A percentile compares a stretch with the other conserved stretches of the same genome.
Conservation (phyloP, 768 basidiomycete species). For the Russula vinacea region DNA sequence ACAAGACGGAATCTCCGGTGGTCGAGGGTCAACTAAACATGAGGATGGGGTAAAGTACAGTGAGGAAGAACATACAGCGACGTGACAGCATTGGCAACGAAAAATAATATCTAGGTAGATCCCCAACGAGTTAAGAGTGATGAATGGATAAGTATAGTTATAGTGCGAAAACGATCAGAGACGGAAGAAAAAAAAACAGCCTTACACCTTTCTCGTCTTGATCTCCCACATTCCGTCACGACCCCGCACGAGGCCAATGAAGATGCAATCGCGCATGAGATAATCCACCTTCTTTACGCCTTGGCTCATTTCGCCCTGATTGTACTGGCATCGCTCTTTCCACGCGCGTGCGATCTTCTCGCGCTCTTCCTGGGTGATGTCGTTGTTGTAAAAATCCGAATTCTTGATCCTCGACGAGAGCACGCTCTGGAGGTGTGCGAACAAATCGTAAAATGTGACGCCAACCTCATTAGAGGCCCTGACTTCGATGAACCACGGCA, state of each 20-base stretch:
- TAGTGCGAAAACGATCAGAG: slow-evolving; percentile 11
- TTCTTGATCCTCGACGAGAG: slow-evolving; percentile 47
- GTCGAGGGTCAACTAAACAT: background rate
- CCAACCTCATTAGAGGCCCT: slow-evolving; percentile 45
- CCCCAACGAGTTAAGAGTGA: slow-evolving; percentile 10
- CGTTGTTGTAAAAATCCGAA: slow-evolving; percentile 58
- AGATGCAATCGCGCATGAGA: slow-evolving; percentile 49
- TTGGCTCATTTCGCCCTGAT: slow-evolving; percentile 36
- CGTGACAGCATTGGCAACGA: slow-evolving; percentile 5
- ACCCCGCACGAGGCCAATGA: slow-evolving; percentile 53
- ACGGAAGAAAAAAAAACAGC: background rate
- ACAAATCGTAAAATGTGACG: slow-evolving; percentile 57
- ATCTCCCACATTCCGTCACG: slow-evolving; percentile 65
- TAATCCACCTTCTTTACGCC: slow-evolving; percentile 62
- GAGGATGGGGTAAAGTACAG: slow-evolving; percentile 14
- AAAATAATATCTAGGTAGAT: slow-evolving; percentile 22
- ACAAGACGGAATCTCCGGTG: background rate
- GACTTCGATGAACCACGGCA: slow-evolving; percentile 71
- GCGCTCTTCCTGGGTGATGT: slow-evolving; percentile 47
- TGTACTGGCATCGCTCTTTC: slow-evolving; percentile 42
- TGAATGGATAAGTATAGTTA: slow-evolving; percentile 28
- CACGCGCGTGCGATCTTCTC: slow-evolving; percentile 46
- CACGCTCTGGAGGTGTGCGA: slow-evolving; percentile 45
- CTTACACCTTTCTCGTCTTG: slow-evolving; percentile 43
- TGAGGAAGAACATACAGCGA: slow-evolving; percentile 21